phyloP scores from a whole-genome alignment of 768 basidiomycete species.

The Termitomyces heimii region DNA sequence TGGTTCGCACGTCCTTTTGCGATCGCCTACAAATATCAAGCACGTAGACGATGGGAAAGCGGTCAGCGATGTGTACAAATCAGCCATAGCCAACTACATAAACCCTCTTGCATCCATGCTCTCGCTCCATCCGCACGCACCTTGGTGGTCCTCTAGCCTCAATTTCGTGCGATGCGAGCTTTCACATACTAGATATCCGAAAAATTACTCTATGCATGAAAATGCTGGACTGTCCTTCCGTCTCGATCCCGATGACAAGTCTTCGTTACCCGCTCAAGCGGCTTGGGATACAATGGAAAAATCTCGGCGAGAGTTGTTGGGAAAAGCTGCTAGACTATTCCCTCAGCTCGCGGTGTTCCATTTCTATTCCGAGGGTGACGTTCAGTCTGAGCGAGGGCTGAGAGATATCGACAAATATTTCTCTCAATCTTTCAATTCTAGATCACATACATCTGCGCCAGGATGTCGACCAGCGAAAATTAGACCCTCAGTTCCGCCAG shows the following conservation, averaged over 20 bases:
- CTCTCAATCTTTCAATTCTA: background rate
- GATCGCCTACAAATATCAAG: background rate
- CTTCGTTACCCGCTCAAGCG: background rate
- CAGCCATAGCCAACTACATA: background rate
- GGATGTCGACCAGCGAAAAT: background rate
- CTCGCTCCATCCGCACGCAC: conserved; percentile 2
- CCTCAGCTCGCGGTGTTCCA: conserved; percentile 6
- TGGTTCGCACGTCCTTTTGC: background rate
- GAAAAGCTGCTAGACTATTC: background rate
- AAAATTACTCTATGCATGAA: conserved; percentile 1
- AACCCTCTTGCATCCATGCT: conserved; percentile 5
- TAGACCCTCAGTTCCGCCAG: background rate
- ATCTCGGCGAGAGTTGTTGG: background rate
- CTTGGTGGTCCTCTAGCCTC: conserved; percentile 7
- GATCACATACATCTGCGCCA: background rate
- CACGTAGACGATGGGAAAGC: conserved; percentile 4
- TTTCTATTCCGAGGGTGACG: background rate
- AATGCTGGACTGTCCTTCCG: background rate
- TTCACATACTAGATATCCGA: background rate
- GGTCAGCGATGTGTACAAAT: conserved; percentile 1
- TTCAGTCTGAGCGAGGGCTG: background rate
- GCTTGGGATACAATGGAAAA: conserved; percentile 6
- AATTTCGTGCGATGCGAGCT: background rate
- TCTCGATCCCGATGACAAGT: background rate
- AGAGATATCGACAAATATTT: background rate